Conservation (phyloP, 208 protist species). For the Angomonas deanei region DNA sequence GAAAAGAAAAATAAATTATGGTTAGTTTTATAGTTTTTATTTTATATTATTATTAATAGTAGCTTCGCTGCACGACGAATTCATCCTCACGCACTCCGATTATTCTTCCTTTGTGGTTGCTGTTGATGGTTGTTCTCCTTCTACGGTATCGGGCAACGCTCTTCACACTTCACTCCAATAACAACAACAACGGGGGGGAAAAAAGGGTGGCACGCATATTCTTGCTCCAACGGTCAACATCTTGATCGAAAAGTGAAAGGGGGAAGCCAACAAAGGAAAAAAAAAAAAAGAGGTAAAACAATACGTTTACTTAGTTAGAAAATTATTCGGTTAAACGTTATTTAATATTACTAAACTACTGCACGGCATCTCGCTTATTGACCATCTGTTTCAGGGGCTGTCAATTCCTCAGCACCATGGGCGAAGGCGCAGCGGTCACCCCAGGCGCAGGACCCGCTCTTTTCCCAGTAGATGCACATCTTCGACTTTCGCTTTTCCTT, state of each 20-base stretch:
- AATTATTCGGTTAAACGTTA: neutral
- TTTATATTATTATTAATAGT: no score
- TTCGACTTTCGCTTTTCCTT: constrained; percentile 76
- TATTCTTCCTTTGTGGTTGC: no score
- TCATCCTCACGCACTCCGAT: no score
- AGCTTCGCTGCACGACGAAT: no score
- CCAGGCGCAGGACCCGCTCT: constrained; percentile 75
- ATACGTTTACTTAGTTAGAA: constrained; percentile 3
- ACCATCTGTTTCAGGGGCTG: constrained; percentile 12
- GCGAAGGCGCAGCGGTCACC: constrained; percentile 82
- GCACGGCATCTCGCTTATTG: neutral
- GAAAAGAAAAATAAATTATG: no score
- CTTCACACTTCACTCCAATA: no score
- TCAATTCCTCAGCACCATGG: constrained; percentile 65
- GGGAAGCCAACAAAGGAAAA: constrained; percentile 4
- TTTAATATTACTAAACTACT: constrained; percentile 2
- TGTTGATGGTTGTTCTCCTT: no score
- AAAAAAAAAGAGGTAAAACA: constrained; percentile 6
- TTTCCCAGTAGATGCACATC: constrained; percentile 86
- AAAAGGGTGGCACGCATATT: no score
- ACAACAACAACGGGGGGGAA: no score
- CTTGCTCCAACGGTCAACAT: no score
- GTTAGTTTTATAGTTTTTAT: no score
- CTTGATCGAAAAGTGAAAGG: neutral
- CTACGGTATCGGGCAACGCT: no score